Base-by-base conservation (phyloP, 2,329 filamentous ascomycete species). In the Cadophora sp. region DNA sequence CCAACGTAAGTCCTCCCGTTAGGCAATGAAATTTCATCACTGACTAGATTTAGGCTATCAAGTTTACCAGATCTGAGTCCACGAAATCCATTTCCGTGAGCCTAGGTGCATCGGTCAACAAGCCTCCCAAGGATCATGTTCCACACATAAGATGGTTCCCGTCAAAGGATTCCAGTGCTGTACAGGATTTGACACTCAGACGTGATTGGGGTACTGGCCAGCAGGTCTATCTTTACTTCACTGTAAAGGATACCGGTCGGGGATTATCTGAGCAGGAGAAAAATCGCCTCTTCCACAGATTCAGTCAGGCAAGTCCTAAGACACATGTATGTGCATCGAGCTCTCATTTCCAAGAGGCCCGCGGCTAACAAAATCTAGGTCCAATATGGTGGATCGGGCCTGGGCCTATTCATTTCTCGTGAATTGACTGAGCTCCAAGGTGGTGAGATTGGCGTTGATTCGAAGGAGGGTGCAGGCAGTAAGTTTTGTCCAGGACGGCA, bases 161-260 rank as follows among this genome's bases (percentile, higher is more conserved):
- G 4, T 67, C 72, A 14, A 76, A 75, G 24, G 70, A 70, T 6
- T 64, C 66, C 4, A 72, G 68, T 0, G 60, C 64, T 9, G 48
- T 65, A 0, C 65, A 71, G 63, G 71, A 72, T 48, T 47, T 68
- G 22, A 71, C 68, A 13, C 45, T 70, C 4, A 60, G 61, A 13
- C 55, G 62, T 1, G 77, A 78, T 16, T 78, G 78, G 77, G 78
- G 78, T 0, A 67, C 62, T 1, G 79, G 77, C 5, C 77, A 80
- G 45, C 66, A 68, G 45, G 45, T 81, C 0, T 81, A 80, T 59
- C 67, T 82, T 13, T 72, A 75, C 1, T 81, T 91, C 72, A 83
- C 85, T 8, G 88, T 92, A 1, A 82, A 84, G 65, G 89, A 92
- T 71, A 90, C 88, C 0, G 89, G 89, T 0, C 85, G 88, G 27